These are phyloP conservation scores for Penicillium sp. DNA, from an alignment of 2,329 filamentous ascomycete genomes.

Conservation along the genomic window DNA sequence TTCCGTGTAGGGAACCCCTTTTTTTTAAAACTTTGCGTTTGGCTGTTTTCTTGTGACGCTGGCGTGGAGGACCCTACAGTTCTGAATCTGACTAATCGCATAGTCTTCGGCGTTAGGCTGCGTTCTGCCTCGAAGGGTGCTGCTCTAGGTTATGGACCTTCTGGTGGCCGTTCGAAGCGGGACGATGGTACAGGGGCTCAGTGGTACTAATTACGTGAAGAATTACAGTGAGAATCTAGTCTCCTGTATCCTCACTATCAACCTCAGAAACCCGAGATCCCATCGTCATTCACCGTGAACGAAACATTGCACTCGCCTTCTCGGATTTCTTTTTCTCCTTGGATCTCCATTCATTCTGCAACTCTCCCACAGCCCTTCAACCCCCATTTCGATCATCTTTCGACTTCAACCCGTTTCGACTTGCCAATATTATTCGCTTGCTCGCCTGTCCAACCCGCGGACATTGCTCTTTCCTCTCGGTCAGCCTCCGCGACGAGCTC, in stretches of 20 bases:
- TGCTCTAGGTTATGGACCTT: conserved; percentile 54
- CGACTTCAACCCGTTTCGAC: conserved; percentile 39
- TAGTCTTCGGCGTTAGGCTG: conserved; percentile 85
- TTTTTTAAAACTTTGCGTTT: conserved; percentile 77
- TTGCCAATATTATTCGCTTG: conserved; percentile 28
- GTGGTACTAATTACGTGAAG: conserved; percentile 50
- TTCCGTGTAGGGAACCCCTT: conserved; percentile 81
- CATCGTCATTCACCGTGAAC: conserved; percentile 31
- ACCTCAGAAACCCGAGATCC: conserved; percentile 36
- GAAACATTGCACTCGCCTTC: conserved; percentile 35
- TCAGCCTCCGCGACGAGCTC: conserved; percentile 15
- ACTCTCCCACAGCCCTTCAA: conserved; percentile 39
- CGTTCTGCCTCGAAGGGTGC: conserved; percentile 78
- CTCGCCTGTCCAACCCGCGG: conserved; percentile 13
- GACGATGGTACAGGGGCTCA: conserved; percentile 56
- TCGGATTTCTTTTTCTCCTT: conserved; percentile 39
- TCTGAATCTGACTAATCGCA: conserved; percentile 78
- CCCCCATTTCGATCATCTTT: conserved; percentile 39
- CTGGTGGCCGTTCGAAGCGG: conserved; percentile 57
- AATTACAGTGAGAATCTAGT: conserved; percentile 30
- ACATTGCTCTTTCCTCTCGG: conserved; percentile 6
- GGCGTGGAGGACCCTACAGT: conserved; percentile 69
- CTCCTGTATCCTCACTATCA: conserved; percentile 33
- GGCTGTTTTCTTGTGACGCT: conserved; percentile 74
- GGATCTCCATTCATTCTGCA: conserved; percentile 42